phyloP scores from a whole-genome alignment of 2,329 filamentous ascomycete genomes.

The Harringtonia aguacate region DNA sequence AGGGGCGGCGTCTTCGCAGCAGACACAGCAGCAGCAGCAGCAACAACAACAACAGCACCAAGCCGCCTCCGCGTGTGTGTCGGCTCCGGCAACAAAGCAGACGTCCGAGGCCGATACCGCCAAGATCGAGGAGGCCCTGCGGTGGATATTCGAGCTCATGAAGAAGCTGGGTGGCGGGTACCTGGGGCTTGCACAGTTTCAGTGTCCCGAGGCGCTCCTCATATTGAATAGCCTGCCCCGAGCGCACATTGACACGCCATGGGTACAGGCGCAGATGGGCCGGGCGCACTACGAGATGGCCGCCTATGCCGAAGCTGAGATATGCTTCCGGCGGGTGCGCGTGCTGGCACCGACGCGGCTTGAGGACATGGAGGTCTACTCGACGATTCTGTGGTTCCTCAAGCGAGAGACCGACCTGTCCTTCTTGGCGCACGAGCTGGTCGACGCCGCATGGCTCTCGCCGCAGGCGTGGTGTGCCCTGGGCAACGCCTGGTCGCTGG shows the following conservation, averaged over 20 bases:
- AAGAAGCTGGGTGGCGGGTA: constrained; percentile 75
- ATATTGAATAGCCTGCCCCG: constrained; percentile 61
- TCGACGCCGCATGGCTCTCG: constrained; percentile 78
- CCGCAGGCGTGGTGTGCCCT: constrained; percentile 94
- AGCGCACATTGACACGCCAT: constrained; percentile 78
- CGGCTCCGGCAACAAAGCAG: constrained; percentile 1
- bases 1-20: not conserved
- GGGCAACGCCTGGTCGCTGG: constrained; percentile 88
- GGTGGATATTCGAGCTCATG: constrained; percentile 68
- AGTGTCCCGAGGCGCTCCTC: constrained; percentile 66
- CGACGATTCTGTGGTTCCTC: constrained; percentile 96
- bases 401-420: constrained; percentile 87
- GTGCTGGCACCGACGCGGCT: constrained; percentile 70
- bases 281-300: constrained; percentile 87
- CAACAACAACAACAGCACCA: constrained; percentile 4
- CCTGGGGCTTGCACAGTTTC: constrained; percentile 66
- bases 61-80: not conserved
- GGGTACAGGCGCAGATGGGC: constrained; percentile 85
- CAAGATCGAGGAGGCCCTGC: constrained; percentile 66
- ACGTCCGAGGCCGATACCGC: constrained; percentile 38
- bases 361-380: constrained; percentile 97
- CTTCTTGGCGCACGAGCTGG: constrained; percentile 80
- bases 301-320: constrained; percentile 76
- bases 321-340: constrained; percentile 70
- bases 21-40: constrained; percentile 3